Conservation (phyloP, 805 yeast species). For the Metschnikowia colocasiae region DNA sequence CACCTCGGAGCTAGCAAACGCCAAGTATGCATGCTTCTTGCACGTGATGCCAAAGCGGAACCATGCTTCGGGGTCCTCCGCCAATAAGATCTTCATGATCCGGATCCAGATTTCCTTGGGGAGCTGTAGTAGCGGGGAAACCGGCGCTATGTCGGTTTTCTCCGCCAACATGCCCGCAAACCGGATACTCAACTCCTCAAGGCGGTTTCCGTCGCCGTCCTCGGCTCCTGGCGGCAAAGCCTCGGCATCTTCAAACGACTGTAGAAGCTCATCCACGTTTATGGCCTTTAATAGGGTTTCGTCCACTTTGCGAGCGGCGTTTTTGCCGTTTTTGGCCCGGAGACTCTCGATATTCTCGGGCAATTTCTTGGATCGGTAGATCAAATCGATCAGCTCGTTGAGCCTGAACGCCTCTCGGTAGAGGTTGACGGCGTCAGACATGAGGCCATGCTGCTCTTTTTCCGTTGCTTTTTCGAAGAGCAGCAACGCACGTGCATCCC, state of each 20-base stretch:
- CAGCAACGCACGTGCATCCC: slow-evolving; percentile 46
- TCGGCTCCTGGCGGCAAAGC: slow-evolving; percentile 18
- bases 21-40: slow-evolving; percentile 50
- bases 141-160: slow-evolving; percentile 21
- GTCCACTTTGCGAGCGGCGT: slow-evolving; percentile 30
- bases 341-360: slow-evolving; percentile 32
- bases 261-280: slow-evolving; percentile 39
- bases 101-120: slow-evolving; percentile 58
- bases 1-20: slow-evolving; percentile 47
- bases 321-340: slow-evolving; percentile 26
- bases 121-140: slow-evolving; percentile 36
- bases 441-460: slow-evolving; percentile 67
- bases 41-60: slow-evolving; percentile 59
- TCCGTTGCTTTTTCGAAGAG: slow-evolving; percentile 67
- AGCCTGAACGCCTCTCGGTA: slow-evolving; percentile 70
- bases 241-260: slow-evolving; percentile 30
- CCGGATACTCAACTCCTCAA: slow-evolving; percentile 15
- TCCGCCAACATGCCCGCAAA: slow-evolving; percentile 26
- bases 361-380: slow-evolving; percentile 56
- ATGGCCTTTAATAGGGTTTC: slow-evolving; percentile 36
- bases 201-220: slow-evolving; percentile 12
- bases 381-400: slow-evolving; percentile 57
- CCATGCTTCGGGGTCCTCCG: slow-evolving; percentile 59
- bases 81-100: slow-evolving; percentile 47
- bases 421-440: slow-evolving; percentile 75